Conservation (phyloP, 2,329 filamentous ascomycete genomes). For the Ceratocystis colombiana region DNA sequence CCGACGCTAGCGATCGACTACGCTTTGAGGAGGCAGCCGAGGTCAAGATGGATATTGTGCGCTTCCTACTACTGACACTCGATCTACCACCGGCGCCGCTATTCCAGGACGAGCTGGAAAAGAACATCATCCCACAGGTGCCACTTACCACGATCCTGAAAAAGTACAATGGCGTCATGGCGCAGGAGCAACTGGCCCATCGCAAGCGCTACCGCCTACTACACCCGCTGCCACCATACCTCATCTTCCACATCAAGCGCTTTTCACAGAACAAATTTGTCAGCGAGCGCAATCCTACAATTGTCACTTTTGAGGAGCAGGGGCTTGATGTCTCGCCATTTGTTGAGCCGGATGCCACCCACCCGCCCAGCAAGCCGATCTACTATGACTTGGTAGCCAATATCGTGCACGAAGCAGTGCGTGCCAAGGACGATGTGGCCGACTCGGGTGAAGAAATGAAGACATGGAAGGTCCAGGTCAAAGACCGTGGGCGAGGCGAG, state of each 20-base stretch:
- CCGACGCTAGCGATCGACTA: slow-evolving; percentile 74
- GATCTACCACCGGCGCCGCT: slow-evolving; percentile 85
- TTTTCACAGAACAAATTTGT: slow-evolving; percentile 97
- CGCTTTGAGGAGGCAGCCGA: slow-evolving; percentile 85
- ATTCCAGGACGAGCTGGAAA: slow-evolving; percentile 88
- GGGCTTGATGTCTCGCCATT: slow-evolving; percentile 80
- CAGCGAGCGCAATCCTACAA: slow-evolving; percentile 89
- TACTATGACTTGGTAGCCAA: slow-evolving; percentile 95
- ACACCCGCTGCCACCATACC: slow-evolving; percentile 81
- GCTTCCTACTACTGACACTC: slow-evolving; percentile 85
- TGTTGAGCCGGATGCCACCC: slow-evolving; percentile 70
- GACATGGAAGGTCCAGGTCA: slow-evolving; percentile 87
- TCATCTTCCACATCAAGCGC: slow-evolving; percentile 92
- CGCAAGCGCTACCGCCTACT: slow-evolving; percentile 81
- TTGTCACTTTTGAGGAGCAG: slow-evolving; percentile 85
- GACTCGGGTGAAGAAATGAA: slow-evolving; percentile 79
- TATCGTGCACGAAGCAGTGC: slow-evolving; percentile 75
- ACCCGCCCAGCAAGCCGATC: slow-evolving; percentile 68
- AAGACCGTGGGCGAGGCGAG: slow-evolving; percentile 68
- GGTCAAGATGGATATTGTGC: slow-evolving; percentile 64
- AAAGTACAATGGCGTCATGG: slow-evolving; percentile 83
- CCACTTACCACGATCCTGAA: slow-evolving; percentile 71
- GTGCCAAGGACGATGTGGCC: slow-evolving; percentile 71
- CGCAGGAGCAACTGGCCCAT: slow-evolving; percentile 81
- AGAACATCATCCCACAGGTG: slow-evolving; percentile 92